These are phyloP conservation scores for Trifolium subterraneum DNA, from an alignment of 306 rosid genomes.

Conservation along the genomic window DNA sequence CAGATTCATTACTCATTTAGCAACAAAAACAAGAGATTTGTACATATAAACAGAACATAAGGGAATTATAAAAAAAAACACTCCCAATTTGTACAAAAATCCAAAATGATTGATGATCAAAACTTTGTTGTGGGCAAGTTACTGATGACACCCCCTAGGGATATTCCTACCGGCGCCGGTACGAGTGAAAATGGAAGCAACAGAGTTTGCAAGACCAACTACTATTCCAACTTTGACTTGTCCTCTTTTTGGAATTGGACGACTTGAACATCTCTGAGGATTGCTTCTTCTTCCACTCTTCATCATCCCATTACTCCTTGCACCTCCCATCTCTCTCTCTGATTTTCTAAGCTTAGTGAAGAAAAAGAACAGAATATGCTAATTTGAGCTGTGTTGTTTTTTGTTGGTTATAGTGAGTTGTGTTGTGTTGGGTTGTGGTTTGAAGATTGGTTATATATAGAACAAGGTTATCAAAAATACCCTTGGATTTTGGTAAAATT, in stretches of 20 bases:
- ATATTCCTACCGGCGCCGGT: neutral
- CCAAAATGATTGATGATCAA: slow-evolving; percentile 8
- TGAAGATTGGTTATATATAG: slow-evolving; percentile 35
- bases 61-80: neutral
- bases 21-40: slow-evolving; percentile 13
- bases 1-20: slow-evolving; percentile 27
- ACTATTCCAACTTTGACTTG: slow-evolving; percentile 70
- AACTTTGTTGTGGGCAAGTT: neutral
- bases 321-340: slow-evolving; percentile 43
- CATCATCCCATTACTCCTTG: slow-evolving; percentile 41
- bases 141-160: slow-evolving; percentile 14
- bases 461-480: neutral
- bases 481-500: neutral
- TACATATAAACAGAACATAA: slow-evolving; percentile 27
- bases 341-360: neutral
- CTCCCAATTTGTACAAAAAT: slow-evolving; percentile 38
- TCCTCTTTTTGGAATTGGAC: slow-evolving; percentile 74
- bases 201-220: slow-evolving; percentile 64
- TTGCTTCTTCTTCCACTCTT: slow-evolving; percentile 43
- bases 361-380: neutral
- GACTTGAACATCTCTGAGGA: slow-evolving; percentile 42
- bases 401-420: neutral
- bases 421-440: neutral
- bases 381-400: neutral
- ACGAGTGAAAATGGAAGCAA: slow-evolving; percentile 69